Percentiles rank a stretch among this genome's conserved stretches.
phyloP scores from a whole-genome alignment of 2,329 filamentous ascomycete genomes.

The Aspergillus eucalypticola region DNA sequence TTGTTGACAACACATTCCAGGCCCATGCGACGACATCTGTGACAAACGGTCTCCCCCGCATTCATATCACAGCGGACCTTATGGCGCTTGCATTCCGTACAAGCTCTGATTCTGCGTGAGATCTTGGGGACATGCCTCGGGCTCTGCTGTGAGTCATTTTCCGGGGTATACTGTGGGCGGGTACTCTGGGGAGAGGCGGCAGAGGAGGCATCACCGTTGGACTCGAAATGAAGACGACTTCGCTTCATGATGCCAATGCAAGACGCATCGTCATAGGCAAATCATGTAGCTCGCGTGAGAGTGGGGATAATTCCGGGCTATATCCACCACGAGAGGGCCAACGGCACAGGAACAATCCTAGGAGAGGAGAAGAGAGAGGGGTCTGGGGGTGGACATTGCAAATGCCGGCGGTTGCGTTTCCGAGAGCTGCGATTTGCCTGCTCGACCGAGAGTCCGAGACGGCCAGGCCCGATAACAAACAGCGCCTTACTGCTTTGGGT shows the following conservation, averaged over 20 bases:
- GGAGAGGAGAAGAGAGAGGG: constrained; percentile 5
- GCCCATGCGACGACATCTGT: constrained; percentile 52
- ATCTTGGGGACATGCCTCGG: constrained; percentile 42
- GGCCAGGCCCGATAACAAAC: constrained; percentile 1
- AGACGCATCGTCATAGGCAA: constrained; percentile 24
- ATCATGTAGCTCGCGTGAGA: constrained; percentile 20
- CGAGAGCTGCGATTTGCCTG: constrained; percentile 11
- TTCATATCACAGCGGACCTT: constrained; percentile 59
- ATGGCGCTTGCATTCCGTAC: constrained; percentile 56
- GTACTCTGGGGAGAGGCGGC: constrained; percentile 33
- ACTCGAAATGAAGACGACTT: constrained; percentile 41
- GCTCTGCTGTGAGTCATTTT: constrained; percentile 30
- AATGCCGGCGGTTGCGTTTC: not conserved
- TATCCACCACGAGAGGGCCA: not conserved
- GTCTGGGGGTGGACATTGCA: constrained; percentile 5
- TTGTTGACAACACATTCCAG: constrained; percentile 56
- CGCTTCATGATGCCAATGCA: constrained; percentile 38
- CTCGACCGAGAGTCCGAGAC: constrained; percentile 13
- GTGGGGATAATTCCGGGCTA: not conserved
- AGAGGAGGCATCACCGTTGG: constrained; percentile 39
- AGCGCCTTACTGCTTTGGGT: not conserved
- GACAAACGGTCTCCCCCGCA: constrained; percentile 50
- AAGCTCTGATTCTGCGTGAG: constrained; percentile 50
- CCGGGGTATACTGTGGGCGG: constrained; percentile 23
- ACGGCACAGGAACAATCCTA: not conserved